Percentiles rank a stretch among this genome's conserved stretches.
These are phyloP conservation scores for Ogataea ganodermae DNA, from an alignment of 805 yeast species.

Conservation along the genomic window DNA sequence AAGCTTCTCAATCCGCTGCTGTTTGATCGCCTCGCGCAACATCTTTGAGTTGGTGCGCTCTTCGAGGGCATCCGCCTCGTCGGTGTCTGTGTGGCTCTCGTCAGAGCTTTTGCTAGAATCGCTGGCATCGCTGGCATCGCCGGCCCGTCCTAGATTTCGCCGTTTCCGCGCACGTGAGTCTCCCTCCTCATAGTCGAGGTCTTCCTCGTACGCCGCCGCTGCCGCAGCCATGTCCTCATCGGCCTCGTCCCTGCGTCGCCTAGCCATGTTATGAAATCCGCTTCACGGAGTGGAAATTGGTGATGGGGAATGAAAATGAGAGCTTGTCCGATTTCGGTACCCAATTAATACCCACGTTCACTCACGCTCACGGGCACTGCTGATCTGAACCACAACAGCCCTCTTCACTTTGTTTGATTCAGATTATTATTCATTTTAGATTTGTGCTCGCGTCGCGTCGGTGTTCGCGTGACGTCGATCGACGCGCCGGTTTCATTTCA, in stretches of 20 bases:
- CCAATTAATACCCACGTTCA: no score
- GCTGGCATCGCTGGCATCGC: not conserved
- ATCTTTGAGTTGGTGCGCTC: not conserved
- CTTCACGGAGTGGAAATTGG: no score
- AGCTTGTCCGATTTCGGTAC: not conserved
- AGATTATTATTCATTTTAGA: no score
- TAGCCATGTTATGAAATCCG: no score
- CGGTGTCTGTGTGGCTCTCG: conserved; percentile 5
- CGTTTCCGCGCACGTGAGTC: not conserved
- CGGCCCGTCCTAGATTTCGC: not conserved
- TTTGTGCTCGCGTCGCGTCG: not conserved
- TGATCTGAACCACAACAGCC: no score
- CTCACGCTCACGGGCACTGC: no score
- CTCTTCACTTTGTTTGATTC: no score
- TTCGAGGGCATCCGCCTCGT: conserved; percentile 6
- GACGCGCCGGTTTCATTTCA: conserved; percentile 3
- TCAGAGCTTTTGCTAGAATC: not conserved
- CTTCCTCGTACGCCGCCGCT: conserved; percentile 10
- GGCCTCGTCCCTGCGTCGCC: not conserved
- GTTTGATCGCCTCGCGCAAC: conserved; percentile 8
- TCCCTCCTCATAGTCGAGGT: conserved; percentile 4
- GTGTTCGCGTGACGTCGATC: conserved; percentile 3
- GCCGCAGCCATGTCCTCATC: conserved; percentile 8
- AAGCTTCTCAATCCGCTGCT: conserved; percentile 24
- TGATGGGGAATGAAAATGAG: not conserved